Conservation (phyloP, 495 filamentous ascomycete genomes). For the Pseudomonodictys pantanalensis region DNA sequence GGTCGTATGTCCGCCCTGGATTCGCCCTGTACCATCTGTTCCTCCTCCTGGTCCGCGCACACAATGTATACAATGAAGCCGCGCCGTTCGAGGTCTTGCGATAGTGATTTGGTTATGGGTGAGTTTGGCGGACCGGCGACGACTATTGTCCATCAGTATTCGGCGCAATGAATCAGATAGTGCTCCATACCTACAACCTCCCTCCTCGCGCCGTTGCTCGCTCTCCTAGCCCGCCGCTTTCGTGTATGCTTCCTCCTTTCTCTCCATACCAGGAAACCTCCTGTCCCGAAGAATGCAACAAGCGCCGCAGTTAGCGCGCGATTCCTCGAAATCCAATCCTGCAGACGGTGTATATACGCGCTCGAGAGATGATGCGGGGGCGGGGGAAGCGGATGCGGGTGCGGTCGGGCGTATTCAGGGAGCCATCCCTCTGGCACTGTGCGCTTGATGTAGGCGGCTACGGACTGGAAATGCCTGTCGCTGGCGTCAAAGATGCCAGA, state of each 20-base stretch:
- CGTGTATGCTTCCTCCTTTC: constrained; percentile 58
- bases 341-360: constrained; percentile 46
- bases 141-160: constrained; percentile 46
- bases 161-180: background rate
- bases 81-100: constrained; percentile 79
- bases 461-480: constrained; percentile 26
- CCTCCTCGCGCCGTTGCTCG: constrained; percentile 76
- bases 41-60: constrained; percentile 75
- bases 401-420: constrained; percentile 36
- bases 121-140: constrained; percentile 79
- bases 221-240: constrained; percentile 70
- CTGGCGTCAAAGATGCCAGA: constrained; percentile 19
- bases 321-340: constrained; percentile 65
- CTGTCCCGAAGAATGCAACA: constrained; percentile 65
- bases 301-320: constrained; percentile 67
- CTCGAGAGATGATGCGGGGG: constrained; percentile 42
- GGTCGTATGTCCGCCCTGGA: constrained; percentile 75
- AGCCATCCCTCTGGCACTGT: constrained; percentile 27
- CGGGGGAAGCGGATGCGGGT: constrained; percentile 42
- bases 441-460: constrained; percentile 23
- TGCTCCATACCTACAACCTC: constrained; percentile 69
- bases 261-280: constrained; percentile 62
- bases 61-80: constrained; percentile 94
- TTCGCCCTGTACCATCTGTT: constrained; percentile 70
- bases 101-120: constrained; percentile 74